Base-by-base conservation (phyloP, 73 alveolate genomes). In the Paraurostyla sp. region DNA sequence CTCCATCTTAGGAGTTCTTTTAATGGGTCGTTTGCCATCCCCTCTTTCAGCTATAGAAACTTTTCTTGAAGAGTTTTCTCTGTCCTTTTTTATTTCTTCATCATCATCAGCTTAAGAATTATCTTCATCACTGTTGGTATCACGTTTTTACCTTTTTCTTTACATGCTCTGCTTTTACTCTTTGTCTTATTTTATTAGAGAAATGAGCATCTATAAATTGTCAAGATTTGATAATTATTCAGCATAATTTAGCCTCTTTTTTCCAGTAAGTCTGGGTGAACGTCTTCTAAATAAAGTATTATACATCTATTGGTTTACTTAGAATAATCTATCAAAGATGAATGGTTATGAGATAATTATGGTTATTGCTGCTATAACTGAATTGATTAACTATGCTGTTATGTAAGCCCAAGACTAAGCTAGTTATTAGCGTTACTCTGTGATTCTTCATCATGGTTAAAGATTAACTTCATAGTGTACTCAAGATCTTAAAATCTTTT, bases 361-460 rank as follows among this genome's bases (percentile, higher is more conserved):
- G 25, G 27, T 36, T 73, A 36, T n/a, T 46, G 35, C 51, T 45
- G 11, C 20, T 73, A 6, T 45, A 40, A 38, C 36, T 65, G 32
- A 9, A 38, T 13, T 40, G 51, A 45, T 48, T 43, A 36, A 32
- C 86, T 48, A 7, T 48, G 35, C 71, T 73, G 27, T 36, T 73
- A 71, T 11, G n/a, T n/a, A n/a, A 48, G 20, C 25, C 86, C 86
- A 16, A 73, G 58, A 6, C 60, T 65, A 27, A 65, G 25, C 7
- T 56, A 65, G 38, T 65, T 65, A 16, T 56, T 0, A 36, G 41
- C 82, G 9, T 36, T n/a, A n/a, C n/a, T n/a, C 57, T 18, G 57
- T 46, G 13, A 27, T 32, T 78, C 89, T n/a, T 78, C 89, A 15
- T 78, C 89, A 78, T 78, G 89, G 40, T 78, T 78, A 49, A 78